Evolutionary conservation across 2,329 filamentous ascomycete genomes (phyloP), one percentile per base, ranked within the genome.

Genomic region (Penicillium janthinellum): DNA sequence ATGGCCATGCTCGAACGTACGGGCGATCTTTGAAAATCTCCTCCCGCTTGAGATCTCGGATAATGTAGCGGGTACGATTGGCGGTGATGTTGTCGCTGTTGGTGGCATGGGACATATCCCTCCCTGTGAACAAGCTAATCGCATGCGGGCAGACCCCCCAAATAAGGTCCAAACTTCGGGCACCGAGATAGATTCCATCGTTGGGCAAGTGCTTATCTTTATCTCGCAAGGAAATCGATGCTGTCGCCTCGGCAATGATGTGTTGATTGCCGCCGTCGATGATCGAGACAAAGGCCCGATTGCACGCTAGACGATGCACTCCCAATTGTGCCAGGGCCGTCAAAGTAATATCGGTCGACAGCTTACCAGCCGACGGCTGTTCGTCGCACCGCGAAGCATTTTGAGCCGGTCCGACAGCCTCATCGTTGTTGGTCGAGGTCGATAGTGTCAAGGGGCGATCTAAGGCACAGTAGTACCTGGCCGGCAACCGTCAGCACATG

Each of bases 291-390:
- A 84, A 71, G 5, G 78, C 73, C 15, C 82, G 77, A n/a, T 73
- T 72, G 5, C 75, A 77, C 20, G 75, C 71, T 4, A 83, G 73
- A 31, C 78, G 76, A 60, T 79, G 72, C 11, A 78, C 74, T 1
- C 77, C 82, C 6, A 85, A 75, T 65, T 84, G 81, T 11, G 82
- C 80, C 57, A 85, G 75, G 2, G 81, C 80, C 1, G 81, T 83
- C 31, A 86, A 74, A 53, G 71, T 70, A 44, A 70, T 72, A 59
- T 77, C 75, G 0, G 56, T 25, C 1, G 65, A 64, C 10, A 67
- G 52, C 14, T 38, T 31, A 3, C 57, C 39, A 5, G 50, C 25
- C 3, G 14, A 42, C 2, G 55, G 37, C 35, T 54, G 64, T 28
- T 59, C 65, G 48, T 63, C 62, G n/a, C 60, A 60, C 0, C 49